Evolutionary conservation across 169 alveolate genomes (phyloP), one percentile per base, ranked within the genome.

Genomic region (Eimeria praecox): DNA sequence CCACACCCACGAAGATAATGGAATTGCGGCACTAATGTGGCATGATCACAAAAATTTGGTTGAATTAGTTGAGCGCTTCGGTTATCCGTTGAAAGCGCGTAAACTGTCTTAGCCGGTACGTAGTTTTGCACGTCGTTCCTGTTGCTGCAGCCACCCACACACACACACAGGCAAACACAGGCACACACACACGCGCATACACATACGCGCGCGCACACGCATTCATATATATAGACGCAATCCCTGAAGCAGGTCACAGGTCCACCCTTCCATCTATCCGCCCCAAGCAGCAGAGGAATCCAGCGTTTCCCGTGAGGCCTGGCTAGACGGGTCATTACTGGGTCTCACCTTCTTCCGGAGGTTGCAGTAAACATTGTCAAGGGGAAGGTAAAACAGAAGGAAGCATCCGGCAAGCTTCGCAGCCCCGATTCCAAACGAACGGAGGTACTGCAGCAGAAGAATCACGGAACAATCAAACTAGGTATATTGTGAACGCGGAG

Each of bases 311-410:
- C 35, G n/a, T 14, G n/a, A 35, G n/a, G 3, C 35, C 44, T 33
- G 4, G 16, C 18, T 69, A 69, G 14, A 4, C n/a, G n/a, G 44
- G 49, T 44, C 14, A 1, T 35, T 69, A 5, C 18, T 9, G 80
- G 35, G 87, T 20, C 30, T 86, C 44, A 59, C 92, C 92, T 86
- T 86, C 59, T 86, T 86, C 52, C 92, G 80, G 44, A 86, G 92
- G 59, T 86, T 42, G 92, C 92, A 86, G 78, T 86, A 86, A 3
- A 86, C 80, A 30, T 59, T 59, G 56, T 86, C 92, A 80, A 86
- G 92, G 46, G 92, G 92, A 42, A 86, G 42, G 46, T 86, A 86
- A 30, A 86, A 86, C 52, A 86, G 78, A 27, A 86, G 92, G 30
- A 86, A 86, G 62, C 92, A 54, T 12, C 92, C 92, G 22, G 56